phyloP scores from a whole-genome alignment of 192 early-diverging fungal species.

The Entomortierella parvispora region DNA sequence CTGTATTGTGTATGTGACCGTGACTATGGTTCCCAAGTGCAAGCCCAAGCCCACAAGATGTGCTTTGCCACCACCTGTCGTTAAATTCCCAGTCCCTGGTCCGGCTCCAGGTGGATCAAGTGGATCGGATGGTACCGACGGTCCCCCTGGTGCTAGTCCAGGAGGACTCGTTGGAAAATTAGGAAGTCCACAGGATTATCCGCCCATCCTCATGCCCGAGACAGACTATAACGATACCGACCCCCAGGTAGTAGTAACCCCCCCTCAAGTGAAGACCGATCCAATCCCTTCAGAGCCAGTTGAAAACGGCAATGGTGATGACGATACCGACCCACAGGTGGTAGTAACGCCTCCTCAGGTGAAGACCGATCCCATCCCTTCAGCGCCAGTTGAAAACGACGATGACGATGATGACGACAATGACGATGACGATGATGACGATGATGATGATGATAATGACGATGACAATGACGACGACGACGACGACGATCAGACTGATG shows the following conservation, averaged over 20 bases:
- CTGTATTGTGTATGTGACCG: constrained; percentile 13
- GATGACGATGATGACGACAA: background rate
- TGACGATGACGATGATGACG: constrained; percentile 2
- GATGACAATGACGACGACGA: background rate
- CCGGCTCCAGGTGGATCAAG: background rate
- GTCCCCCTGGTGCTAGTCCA: background rate
- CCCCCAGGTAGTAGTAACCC: no score
- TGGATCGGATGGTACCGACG: background rate
- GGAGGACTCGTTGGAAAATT: no score
- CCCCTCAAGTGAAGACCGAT: no score
- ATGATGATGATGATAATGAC: background rate
- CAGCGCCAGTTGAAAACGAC: background rate
- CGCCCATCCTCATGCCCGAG: no score
- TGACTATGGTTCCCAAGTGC: constrained; percentile 9
- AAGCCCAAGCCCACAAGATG: constrained; percentile 6
- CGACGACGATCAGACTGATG: background rate
- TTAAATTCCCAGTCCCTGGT: background rate
- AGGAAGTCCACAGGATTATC: no score
- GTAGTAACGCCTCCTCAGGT: no score
- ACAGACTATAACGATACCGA: no score
- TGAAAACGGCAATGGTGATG: background rate
- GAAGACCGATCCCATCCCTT: no score
- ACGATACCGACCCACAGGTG: constrained; percentile 6
- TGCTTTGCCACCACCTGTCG: background rate
- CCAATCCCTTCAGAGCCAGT: no score